These are phyloP conservation scores for Xylaria grammica DNA, from an alignment of 495 filamentous ascomycete species.

Conservation along the genomic window DNA sequence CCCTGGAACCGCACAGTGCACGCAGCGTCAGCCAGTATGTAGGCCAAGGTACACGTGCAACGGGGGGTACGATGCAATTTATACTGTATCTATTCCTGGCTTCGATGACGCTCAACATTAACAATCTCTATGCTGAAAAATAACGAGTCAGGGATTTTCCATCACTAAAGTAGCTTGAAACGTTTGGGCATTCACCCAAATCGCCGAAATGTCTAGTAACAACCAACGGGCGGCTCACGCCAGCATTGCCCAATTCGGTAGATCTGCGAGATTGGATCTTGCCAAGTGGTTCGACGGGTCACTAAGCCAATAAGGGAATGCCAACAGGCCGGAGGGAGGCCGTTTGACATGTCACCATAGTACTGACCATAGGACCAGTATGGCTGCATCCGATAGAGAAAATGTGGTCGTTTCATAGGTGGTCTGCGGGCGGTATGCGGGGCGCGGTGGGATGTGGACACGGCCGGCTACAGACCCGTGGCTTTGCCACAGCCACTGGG, in stretches of 20 bases:
- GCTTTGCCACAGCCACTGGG: background rate
- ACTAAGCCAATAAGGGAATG: slow-evolving; percentile 19
- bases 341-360: background rate
- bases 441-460: background rate
- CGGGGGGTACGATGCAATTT: too few species aligned
- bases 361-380: background rate
- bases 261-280: slow-evolving; percentile 12
- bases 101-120: too few species aligned
- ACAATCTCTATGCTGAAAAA: background rate
- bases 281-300: background rate
- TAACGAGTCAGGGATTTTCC: background rate
- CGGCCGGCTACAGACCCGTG: background rate
- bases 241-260: slow-evolving; percentile 1
- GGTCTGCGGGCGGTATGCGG: slow-evolving; percentile 5
- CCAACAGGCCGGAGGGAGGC: slow-evolving; percentile 15
- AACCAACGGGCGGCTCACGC: background rate
- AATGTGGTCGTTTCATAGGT: slow-evolving; percentile 3
- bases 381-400: background rate
- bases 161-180: slow-evolving; percentile 12
- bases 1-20: too few species aligned
- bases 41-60: too few species aligned
- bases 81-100: too few species aligned
- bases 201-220: background rate
- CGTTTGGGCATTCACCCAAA: background rate
- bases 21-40: too few species aligned